Base-by-base conservation (phyloP, 2,329 filamentous ascomycete species). In the Pseudophaeomoniella oleicola region DNA sequence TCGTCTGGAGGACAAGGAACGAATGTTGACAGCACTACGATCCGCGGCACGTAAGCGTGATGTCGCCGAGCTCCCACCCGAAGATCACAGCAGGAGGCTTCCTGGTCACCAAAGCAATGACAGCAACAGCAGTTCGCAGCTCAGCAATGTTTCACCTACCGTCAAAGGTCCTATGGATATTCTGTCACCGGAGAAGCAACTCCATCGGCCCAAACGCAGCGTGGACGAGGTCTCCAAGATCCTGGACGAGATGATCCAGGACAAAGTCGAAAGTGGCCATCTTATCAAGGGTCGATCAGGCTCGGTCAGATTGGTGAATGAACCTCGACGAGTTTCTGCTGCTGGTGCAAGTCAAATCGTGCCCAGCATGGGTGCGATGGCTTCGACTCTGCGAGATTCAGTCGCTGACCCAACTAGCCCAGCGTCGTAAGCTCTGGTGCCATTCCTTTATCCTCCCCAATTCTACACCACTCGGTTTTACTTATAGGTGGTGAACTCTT, bases 201-300 rank as follows among this genome's bases (percentile, higher is more conserved):
- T 55, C 34, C 69, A 69, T 36, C 71, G 67, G 44, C 69, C 71
- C 35, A 66, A 66, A 10, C 75, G 71, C 62, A 84, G 81, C 46
- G 81, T 90, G 19, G 86, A 94, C 48, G 87, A 94, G 58, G 87
- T 94, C 77, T 93, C 83, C 46, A 75, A 78, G 49, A 86, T 94
- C 63, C 71, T 94, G 16, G 88, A 96, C 50, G 85, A 94, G 59
- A 94, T 96, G 88, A 90, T 94, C 41, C 81, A 87, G 52, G 82
- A 88, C 51, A 76, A 81, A 39, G 81, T 92, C 37, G 82, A 90
- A 48, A 75, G 68, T 36, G 83, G 81, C 15, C 75, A 83, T 37
- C 61, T 84, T 15, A 66, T 83, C 18, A 75, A 81, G 49, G 70
- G 77, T 36, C 62, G 62, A 36, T 67, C 78, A 41, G 81, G 78